Evolutionary conservation across 2,329 filamentous ascomycete species (phyloP).

Genomic region (Magnaporthiopsis rhizophila): DNA sequence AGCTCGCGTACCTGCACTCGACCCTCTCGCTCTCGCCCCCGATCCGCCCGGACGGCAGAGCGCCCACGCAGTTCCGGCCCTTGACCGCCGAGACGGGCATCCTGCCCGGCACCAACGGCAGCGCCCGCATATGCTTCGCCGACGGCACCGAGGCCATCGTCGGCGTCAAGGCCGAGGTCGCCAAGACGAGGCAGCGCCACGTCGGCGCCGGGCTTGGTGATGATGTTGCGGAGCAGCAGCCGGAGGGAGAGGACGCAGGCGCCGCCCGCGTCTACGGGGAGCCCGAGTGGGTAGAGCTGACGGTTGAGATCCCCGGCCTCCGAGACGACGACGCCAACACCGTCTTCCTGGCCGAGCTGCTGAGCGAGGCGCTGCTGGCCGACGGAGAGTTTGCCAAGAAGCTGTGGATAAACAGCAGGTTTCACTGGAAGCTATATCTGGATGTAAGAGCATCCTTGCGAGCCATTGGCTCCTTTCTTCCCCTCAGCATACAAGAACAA

Average conservation of each 20-base stretch:
- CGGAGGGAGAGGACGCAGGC: slow-evolving; percentile 25
- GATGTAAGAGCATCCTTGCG: slow-evolving; percentile 55
- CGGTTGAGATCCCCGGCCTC: slow-evolving; percentile 83
- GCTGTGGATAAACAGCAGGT: slow-evolving; percentile 80
- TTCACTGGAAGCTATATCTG: slow-evolving; percentile 94
- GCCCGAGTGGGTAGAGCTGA: slow-evolving; percentile 77
- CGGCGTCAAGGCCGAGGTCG: slow-evolving; percentile 90
- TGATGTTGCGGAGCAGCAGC: slow-evolving; percentile 18
- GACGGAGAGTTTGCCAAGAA: slow-evolving; percentile 61
- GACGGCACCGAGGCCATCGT: slow-evolving; percentile 96
- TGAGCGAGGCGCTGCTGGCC: slow-evolving; percentile 76
- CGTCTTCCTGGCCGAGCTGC: slow-evolving; percentile 79
- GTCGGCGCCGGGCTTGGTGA: slow-evolving; percentile 14
- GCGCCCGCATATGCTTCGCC: slow-evolving; percentile 85
- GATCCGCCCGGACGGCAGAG: slow-evolving; percentile 80
- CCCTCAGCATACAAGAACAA: background rate
- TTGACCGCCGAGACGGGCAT: slow-evolving; percentile 85
- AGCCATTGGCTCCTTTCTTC: background rate
- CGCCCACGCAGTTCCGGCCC: slow-evolving; percentile 79
- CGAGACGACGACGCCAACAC: slow-evolving; percentile 87
- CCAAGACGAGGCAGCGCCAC: slow-evolving; percentile 47
- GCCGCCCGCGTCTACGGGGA: slow-evolving; percentile 30
- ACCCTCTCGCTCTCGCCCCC: slow-evolving; percentile 76
- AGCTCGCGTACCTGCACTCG: slow-evolving; percentile 89
- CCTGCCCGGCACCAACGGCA: slow-evolving; percentile 82